phyloP scores from a whole-genome alignment of 768 basidiomycete genomes.

The Tricholoma sp. region DNA sequence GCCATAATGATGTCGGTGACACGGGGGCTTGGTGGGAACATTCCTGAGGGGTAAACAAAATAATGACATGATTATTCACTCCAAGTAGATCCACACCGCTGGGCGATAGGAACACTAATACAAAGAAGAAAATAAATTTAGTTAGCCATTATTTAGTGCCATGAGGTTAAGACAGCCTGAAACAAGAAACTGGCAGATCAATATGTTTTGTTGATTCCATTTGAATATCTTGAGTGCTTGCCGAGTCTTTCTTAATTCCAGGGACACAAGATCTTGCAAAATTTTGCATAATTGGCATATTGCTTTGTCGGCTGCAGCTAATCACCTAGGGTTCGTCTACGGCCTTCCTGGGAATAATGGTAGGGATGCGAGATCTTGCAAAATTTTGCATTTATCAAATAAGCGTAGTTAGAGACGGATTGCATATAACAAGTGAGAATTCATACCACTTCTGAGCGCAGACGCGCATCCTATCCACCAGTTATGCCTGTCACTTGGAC shows the following conservation, averaged over 20 bases:
- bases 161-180: background rate
- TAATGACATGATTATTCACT: background rate
- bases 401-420: background rate
- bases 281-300: background rate
- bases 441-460: background rate
- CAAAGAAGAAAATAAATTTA: background rate
- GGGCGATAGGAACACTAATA: background rate
- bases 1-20: background rate
- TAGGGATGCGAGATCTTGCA: background rate
- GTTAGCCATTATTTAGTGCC: background rate
- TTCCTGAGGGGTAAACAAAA: background rate
- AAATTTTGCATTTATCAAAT: background rate
- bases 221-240: background rate
- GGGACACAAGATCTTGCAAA: background rate
- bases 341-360: background rate
- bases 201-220: background rate
- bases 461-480: background rate
- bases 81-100: background rate
- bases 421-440: background rate
- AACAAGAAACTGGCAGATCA: background rate
- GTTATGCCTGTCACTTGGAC: background rate
- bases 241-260: background rate
- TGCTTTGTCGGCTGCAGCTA: background rate
- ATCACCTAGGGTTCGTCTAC: background rate
- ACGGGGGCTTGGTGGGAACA: background rate